Conservation (phyloP, 371 early-diverging fungal species). For the Mucor lusitanicus region DNA sequence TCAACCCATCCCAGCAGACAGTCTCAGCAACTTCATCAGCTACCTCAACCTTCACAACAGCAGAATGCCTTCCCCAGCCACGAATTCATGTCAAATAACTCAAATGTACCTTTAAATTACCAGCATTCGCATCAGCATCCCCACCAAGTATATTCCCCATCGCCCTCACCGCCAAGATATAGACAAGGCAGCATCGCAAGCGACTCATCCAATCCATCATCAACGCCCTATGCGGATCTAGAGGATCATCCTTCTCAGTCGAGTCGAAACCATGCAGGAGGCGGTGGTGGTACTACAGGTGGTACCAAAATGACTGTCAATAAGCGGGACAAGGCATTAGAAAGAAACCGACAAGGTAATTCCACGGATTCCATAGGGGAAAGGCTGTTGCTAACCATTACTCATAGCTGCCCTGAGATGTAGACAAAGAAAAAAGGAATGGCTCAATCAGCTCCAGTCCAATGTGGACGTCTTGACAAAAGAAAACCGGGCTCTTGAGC, state of each 20-base stretch:
- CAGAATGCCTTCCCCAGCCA: background rate
- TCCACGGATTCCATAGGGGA: background rate
- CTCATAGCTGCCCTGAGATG: slow-evolving; percentile 82
- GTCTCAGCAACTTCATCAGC: background rate
- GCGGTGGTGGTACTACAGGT: background rate
- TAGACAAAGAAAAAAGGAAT: slow-evolving; percentile 87
- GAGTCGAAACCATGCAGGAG: background rate
- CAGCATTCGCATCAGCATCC: background rate
- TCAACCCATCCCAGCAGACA: background rate
- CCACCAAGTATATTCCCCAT: background rate
- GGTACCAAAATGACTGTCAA: background rate
- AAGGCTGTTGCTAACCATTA: slow-evolving; percentile 52
- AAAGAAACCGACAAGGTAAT: slow-evolving; percentile 68
- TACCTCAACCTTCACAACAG: background rate
- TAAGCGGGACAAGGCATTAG: slow-evolving; percentile 38
- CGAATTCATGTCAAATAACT: background rate
- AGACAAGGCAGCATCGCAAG: slow-evolving; percentile 4
- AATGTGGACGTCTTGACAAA: slow-evolving; percentile 68
- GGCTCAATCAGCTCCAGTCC: slow-evolving; percentile 73
- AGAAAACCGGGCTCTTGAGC: slow-evolving; percentile 72
- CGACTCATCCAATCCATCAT: background rate
- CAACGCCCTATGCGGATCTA: background rate
- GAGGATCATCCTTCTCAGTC: background rate
- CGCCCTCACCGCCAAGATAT: background rate
- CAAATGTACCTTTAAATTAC: background rate